Evolutionary conservation across 495 filamentous ascomycete genomes (phyloP).

Genomic region (Thozetella sp.): DNA sequence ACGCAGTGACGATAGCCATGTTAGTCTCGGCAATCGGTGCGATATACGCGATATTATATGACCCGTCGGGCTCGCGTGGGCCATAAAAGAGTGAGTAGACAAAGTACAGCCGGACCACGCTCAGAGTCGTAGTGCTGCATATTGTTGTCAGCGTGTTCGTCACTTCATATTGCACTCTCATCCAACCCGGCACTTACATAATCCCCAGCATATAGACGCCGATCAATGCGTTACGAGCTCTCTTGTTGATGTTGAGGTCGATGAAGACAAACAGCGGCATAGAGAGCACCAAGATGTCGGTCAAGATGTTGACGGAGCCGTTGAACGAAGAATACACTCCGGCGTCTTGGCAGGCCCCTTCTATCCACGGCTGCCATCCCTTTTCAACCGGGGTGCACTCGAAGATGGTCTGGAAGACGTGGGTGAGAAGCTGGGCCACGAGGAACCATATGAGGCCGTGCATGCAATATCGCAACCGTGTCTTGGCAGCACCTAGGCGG

Average conservation of each 20-base stretch:
- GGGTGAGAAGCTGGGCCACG: slow-evolving; percentile 45
- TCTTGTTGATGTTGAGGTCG: slow-evolving; percentile 38
- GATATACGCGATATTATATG: slow-evolving; percentile 42
- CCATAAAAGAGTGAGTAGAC: slow-evolving; percentile 24
- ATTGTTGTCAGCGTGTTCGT: background rate
- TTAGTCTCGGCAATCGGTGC: slow-evolving; percentile 52
- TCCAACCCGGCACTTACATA: slow-evolving; percentile 31
- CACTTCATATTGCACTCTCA: no score
- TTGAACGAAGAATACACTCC: slow-evolving; percentile 39
- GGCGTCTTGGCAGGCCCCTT: slow-evolving; percentile 45
- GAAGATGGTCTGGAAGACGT: slow-evolving; percentile 56
- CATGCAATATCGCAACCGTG: slow-evolving; percentile 36
- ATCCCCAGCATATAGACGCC: slow-evolving; percentile 45
- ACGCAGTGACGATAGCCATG: slow-evolving; percentile 53
- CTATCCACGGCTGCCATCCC: slow-evolving; percentile 33
- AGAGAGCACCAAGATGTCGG: slow-evolving; percentile 46
- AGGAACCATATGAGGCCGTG: slow-evolving; percentile 47
- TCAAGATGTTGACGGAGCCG: slow-evolving; percentile 45
- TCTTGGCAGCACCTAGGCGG: slow-evolving; percentile 39
- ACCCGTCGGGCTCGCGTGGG: slow-evolving; percentile 18
- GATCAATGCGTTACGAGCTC: slow-evolving; percentile 43
- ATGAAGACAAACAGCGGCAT: slow-evolving; percentile 47
- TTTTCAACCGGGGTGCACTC: slow-evolving; percentile 50
- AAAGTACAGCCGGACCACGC: slow-evolving; percentile 30
- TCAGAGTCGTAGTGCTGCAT: slow-evolving; percentile 48